Conservation (phyloP, 2,329 filamentous ascomycete species). For the Zymoseptoria crescenta region DNA sequence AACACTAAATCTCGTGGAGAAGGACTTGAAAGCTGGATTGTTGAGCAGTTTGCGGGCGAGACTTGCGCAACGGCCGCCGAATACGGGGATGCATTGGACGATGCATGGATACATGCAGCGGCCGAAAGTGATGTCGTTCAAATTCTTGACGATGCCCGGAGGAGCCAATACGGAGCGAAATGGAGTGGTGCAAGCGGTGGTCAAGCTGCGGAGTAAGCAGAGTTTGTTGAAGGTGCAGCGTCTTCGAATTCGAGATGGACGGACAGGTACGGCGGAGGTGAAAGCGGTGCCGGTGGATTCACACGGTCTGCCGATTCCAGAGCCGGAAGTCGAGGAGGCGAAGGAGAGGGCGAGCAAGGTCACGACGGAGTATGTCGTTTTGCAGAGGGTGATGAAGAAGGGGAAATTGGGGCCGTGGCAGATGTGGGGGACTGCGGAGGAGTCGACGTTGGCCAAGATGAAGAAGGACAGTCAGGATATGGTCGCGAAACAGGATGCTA, state of each 20-base stretch:
- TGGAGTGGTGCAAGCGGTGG: conserved; percentile 25
- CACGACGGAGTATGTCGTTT: conserved; percentile 44
- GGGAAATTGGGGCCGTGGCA: conserved; percentile 40
- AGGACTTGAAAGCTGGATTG: conserved; percentile 18
- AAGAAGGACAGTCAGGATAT: conserved; percentile 17
- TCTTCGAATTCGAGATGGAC: conserved; percentile 11
- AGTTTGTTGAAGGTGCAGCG: conserved; percentile 20
- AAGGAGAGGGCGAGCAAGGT: conserved; percentile 32
- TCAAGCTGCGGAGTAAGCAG: conserved; percentile 24
- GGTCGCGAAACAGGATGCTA: background rate
- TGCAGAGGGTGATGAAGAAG: conserved; percentile 38
- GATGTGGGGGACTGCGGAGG: conserved; percentile 42
- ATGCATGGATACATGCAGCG: conserved; percentile 21
- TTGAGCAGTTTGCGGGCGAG: conserved; percentile 26
- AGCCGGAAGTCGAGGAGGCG: conserved; percentile 28
- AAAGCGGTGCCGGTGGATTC: conserved; percentile 27
- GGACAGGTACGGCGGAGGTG: conserved; percentile 6
- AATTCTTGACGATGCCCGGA: conserved; percentile 5
- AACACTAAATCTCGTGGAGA: conserved; percentile 20
- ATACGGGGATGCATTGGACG: conserved; percentile 23
- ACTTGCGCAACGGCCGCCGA: conserved; percentile 31
- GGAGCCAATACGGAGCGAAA: conserved; percentile 22
- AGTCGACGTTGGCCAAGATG: conserved; percentile 35
- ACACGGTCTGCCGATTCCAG: conserved; percentile 23
- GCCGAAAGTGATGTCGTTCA: conserved; percentile 6